phyloP scores from a whole-genome alignment of 1,284 basidiomycete species.

The Psilocybe mexicana region DNA sequence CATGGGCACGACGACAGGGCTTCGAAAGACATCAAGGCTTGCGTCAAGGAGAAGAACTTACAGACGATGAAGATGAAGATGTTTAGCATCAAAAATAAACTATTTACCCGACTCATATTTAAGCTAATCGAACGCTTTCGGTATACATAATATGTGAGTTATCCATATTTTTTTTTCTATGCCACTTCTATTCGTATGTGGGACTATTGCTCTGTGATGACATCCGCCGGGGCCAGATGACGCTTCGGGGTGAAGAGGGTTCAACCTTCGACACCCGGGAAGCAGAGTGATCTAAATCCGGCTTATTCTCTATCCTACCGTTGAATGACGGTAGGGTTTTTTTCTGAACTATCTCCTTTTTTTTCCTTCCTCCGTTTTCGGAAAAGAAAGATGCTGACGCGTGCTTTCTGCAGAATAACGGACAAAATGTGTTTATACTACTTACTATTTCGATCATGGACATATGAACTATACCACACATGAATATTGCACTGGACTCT shows the following conservation, averaged over 20 bases:
- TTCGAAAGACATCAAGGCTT: conserved; percentile 61
- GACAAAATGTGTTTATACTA: neutral
- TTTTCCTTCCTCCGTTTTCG: neutral
- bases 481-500: neutral
- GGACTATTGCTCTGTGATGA: conserved; percentile 47
- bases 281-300: conserved; percentile 57
- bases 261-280: conserved; percentile 33
- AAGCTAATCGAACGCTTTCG: neutral
- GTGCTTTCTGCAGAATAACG: neutral
- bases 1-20: conserved; percentile 75
- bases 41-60: conserved; percentile 66
- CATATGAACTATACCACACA: neutral
- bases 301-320: conserved; percentile 29
- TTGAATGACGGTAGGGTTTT: neutral
- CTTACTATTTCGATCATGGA: neutral
- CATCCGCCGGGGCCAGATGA: conserved; percentile 80
- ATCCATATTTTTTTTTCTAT: conserved; percentile 1
- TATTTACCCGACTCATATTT: conserved; percentile 5
- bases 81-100: conserved; percentile 23
- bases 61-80: conserved; percentile 69
- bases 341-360: conserved; percentile 3
- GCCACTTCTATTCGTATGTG: conserved; percentile 1
- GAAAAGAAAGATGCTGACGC: neutral
- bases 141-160: conserved; percentile 16
- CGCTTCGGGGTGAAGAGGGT: conserved; percentile 42